Percentiles rank a stretch among this genome's conserved stretches.
phyloP scores from a whole-genome alignment of 2,329 filamentous ascomycete species.

The Alternaria sp. region DNA sequence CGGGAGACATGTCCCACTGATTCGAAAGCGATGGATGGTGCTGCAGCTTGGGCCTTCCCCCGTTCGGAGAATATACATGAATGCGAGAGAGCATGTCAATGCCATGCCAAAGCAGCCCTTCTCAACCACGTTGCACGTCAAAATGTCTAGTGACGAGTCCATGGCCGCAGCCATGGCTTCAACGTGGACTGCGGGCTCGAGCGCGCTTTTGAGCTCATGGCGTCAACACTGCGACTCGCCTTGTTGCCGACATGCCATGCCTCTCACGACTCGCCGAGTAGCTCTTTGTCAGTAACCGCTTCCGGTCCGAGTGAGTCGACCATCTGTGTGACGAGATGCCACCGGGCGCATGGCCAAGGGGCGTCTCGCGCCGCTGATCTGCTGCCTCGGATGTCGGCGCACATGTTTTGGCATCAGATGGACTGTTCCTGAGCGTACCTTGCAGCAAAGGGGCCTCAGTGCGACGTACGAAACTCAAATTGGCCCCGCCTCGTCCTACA shows the following conservation, averaged over 20 bases:
- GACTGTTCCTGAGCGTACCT: slow-evolving; percentile 43
- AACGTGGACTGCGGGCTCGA: slow-evolving; percentile 26
- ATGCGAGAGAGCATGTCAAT: slow-evolving; percentile 1
- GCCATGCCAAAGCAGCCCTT: background rate
- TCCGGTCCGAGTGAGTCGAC: slow-evolving; percentile 28
- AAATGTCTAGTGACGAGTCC: slow-evolving; percentile 7
- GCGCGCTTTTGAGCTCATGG: slow-evolving; percentile 33
- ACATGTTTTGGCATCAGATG: slow-evolving; percentile 17
- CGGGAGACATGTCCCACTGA: slow-evolving; percentile 24
- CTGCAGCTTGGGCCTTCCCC: slow-evolving; percentile 24
- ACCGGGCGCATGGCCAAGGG: slow-evolving; percentile 43
- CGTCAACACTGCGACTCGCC: slow-evolving; percentile 26
- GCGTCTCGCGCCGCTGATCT: slow-evolving; percentile 38
- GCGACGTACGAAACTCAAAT: slow-evolving; percentile 41
- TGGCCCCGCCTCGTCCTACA: slow-evolving; percentile 35
- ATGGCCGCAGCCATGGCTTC: slow-evolving; percentile 14
- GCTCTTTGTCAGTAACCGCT: slow-evolving; percentile 29
- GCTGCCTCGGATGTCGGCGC: slow-evolving; percentile 39
- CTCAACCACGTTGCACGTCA: slow-evolving; percentile 14
- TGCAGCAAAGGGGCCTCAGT: slow-evolving; percentile 44
- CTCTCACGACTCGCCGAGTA: slow-evolving; percentile 35
- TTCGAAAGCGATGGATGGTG: slow-evolving; percentile 21
- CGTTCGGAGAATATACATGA: slow-evolving; percentile 27
- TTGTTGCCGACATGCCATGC: slow-evolving; percentile 17
- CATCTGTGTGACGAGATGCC: slow-evolving; percentile 35